Evolutionary conservation across 2,329 filamentous ascomycete species (phyloP), one percentile per base, ranked within the genome.

Genomic region (Cytospora chrysosperma): DNA sequence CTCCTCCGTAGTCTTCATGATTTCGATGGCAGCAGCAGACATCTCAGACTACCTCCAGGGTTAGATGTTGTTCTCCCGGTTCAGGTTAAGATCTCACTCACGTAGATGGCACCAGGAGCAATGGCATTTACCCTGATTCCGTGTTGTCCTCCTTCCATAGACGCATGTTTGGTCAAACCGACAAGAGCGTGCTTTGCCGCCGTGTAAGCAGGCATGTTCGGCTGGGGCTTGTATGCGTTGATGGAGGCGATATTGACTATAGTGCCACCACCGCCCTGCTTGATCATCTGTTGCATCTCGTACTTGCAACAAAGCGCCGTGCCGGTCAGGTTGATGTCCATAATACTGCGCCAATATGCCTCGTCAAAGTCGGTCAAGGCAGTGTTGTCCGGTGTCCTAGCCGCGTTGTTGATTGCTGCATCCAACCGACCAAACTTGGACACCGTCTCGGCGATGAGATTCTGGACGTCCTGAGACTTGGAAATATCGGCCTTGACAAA

Each of bases 321-420:
- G 34, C 54, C 54, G n/a, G 34, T 56, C 21, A 56, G 30, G 54
- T 56, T 56, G 54, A 56, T 27, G 32, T 40, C 32, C 32, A 56
- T 21, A 21, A 56, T 24, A 5, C 43, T 47, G 43, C 43, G 43
- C 43, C 43, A 47, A n/a, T 47, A 47, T 5, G 6, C 54, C 54
- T 40, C 34, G 54, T 56, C 54, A 17, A 56, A 56, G n/a, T 56
- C 54, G 13, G n/a, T 10, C 17, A 40, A 21, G 21, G 32, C 6
- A 24, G 40, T 43, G 21, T 43, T 56, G 54, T 40, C 54, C 34
- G 21, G 32, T 21, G 13, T 56, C 54, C 34, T 56, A 12, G 54
- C 32, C 32, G 54, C 34, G 13, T 47, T 47, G n/a, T 47, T 47
- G 43, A 47, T 24, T 1, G 54, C 54, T 28, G 54, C 30, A n/a